phyloP scores from a whole-genome alignment of 73 alveolate genomes.

The Paramecium octaurelia region DNA sequence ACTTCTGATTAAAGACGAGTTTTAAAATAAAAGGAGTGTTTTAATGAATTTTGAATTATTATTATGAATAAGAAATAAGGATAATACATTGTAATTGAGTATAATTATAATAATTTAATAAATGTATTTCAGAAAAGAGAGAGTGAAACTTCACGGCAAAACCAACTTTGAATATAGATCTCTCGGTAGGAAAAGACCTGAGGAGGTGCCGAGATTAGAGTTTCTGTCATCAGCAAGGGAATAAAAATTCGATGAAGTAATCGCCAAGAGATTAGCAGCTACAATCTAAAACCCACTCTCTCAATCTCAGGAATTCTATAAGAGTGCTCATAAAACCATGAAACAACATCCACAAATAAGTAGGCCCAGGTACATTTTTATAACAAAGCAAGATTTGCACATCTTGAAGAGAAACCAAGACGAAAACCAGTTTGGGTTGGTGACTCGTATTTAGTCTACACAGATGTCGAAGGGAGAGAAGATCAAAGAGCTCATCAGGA shows the following conservation, averaged over 20 bases:
- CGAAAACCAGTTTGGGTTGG: constrained; percentile 63
- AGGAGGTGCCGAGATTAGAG: constrained; percentile 26
- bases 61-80: not conserved
- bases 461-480: not conserved
- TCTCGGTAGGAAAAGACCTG: constrained; percentile 13
- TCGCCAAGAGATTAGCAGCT: constrained; percentile 31
- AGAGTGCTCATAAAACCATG: not conserved
- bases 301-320: constrained; percentile 42
- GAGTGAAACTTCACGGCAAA: constrained; percentile 47
- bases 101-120: not conserved
- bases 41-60: too few relatives aligned
- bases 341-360: not conserved
- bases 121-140: constrained; percentile 23
- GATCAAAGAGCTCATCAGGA: not conserved
- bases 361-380: not conserved
- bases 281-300: constrained; percentile 24
- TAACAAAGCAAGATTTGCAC: constrained; percentile 17
- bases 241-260: constrained; percentile 41
- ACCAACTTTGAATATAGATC: constrained; percentile 6
- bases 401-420: constrained; percentile 48
- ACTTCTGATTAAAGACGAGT: not conserved
- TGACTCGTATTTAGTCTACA: constrained; percentile 37
- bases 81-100: not conserved
- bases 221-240: constrained; percentile 44
- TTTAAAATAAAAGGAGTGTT: too few relatives aligned